A percentile compares a stretch with the other conserved stretches of the same genome.
These are phyloP conservation scores for Solanum rostratum DNA, from an alignment of 257 asterid species.

Conservation along the genomic window DNA sequence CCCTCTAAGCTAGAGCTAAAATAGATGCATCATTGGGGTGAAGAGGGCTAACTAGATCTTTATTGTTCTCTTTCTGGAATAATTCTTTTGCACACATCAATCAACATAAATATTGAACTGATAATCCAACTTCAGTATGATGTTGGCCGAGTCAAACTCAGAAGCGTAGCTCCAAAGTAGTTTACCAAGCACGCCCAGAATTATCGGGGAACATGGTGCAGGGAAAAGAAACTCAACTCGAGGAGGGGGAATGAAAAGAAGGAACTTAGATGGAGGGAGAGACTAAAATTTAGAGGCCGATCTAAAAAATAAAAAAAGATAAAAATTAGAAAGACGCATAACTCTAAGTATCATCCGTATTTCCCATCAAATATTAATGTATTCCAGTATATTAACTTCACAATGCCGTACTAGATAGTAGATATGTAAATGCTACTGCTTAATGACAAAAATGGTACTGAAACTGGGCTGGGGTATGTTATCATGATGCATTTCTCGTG, in stretches of 20 bases:
- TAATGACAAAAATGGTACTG: neutral
- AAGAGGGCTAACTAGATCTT: too few species aligned
- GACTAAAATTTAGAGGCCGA: neutral
- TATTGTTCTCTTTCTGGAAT: too few species aligned
- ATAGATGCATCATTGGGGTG: too few species aligned
- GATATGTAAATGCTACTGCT: neutral
- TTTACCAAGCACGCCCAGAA: neutral
- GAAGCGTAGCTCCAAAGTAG: neutral
- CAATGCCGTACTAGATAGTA: neutral
- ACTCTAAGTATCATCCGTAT: neutral
- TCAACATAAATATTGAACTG: neutral
- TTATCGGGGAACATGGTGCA: neutral
- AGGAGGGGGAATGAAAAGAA: neutral
- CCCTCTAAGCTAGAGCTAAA: neutral
- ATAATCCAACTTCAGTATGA: neutral
- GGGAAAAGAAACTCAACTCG: neutral
- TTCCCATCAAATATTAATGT: neutral
- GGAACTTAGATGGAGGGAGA: neutral
- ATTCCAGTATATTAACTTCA: neutral
- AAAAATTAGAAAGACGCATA: neutral
- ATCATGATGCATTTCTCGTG: neutral
- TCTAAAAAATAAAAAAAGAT: neutral
- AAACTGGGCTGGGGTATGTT: neutral
- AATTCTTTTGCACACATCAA: neutral
- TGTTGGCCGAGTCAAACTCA: neutral